These are phyloP conservation scores for Wickerhamomyces mucosus DNA, from an alignment of 805 yeast species.

Conservation along the genomic window DNA sequence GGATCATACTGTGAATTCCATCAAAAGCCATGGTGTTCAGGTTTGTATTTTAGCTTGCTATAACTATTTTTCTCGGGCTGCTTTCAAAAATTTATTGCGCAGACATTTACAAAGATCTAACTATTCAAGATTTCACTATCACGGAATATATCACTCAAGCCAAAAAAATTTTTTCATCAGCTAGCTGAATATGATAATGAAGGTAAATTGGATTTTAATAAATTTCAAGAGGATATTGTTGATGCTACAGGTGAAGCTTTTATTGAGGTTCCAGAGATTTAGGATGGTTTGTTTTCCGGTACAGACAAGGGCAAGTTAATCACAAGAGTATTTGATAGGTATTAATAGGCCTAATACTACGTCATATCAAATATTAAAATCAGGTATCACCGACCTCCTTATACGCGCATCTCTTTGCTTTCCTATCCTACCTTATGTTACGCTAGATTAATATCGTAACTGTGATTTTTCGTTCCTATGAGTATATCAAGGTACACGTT, in stretches of 20 bases:
- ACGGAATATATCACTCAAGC: slow-evolving; percentile 25
- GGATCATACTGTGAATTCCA: slow-evolving; percentile 28
- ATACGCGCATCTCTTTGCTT: too few relatives aligned
- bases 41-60: slow-evolving; percentile 58
- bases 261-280: slow-evolving; percentile 33
- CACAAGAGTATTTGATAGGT: too few relatives aligned
- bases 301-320: slow-evolving; percentile 41
- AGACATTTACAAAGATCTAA: slow-evolving; percentile 33
- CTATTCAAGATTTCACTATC: slow-evolving; percentile 40
- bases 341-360: too few relatives aligned
- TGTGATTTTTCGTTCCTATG: too few relatives aligned
- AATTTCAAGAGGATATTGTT: slow-evolving; percentile 28
- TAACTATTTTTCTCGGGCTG: slow-evolving; percentile 25
- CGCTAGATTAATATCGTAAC: too few relatives aligned
- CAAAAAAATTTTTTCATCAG: slow-evolving; percentile 28
- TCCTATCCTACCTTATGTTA: too few relatives aligned
- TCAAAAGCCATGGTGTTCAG: slow-evolving; percentile 35
- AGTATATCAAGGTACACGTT: too few relatives aligned
- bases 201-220: slow-evolving; percentile 31
- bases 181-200: slow-evolving; percentile 27
- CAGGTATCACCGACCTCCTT: too few relatives aligned
- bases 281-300: slow-evolving; percentile 37
- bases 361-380: too few relatives aligned
- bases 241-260: slow-evolving; percentile 34
- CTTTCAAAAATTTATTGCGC: slow-evolving; percentile 30